A percentile compares a stretch with the other conserved stretches of the same genome.
Conservation (phyloP, 495 filamentous ascomycete species). For the Hyaloscypha hepaticicola region DNA sequence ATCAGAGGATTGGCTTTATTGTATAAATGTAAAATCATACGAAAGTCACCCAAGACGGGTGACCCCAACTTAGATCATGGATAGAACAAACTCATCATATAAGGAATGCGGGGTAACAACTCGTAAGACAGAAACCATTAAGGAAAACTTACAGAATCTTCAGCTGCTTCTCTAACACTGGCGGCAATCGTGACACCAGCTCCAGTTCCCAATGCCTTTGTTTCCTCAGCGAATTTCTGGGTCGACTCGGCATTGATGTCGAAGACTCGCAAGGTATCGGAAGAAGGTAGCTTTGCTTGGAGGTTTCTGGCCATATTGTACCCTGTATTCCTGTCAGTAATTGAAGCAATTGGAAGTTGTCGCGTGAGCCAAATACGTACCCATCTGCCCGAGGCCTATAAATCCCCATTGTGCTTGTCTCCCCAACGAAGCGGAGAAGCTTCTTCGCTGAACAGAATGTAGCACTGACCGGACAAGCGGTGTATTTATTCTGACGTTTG, state of each 20-base stretch:
- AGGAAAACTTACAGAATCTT: conserved; percentile 63
- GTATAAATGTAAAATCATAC: conserved; percentile 53
- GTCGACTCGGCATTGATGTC: conserved; percentile 69
- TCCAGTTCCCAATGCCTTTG: conserved; percentile 44
- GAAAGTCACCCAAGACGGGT: conserved; percentile 40
- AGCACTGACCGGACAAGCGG: conserved; percentile 20
- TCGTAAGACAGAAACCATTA: background rate
- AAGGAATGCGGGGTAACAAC: conserved; percentile 26
- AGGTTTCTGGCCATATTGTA: conserved; percentile 90
- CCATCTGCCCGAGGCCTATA: conserved; percentile 86
- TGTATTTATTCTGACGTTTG: conserved; percentile 27
- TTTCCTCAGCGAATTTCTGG: conserved; percentile 60
- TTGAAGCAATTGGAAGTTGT: conserved; percentile 15
- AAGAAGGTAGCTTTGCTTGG: conserved; percentile 67
- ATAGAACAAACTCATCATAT: conserved; percentile 54
- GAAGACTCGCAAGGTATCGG: conserved; percentile 66
- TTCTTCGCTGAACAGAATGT: conserved; percentile 38
- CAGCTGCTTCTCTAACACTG: conserved; percentile 60
- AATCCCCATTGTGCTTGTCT: conserved; percentile 74
- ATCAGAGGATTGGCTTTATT: conserved; percentile 68
- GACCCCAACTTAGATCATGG: conserved; percentile 61
- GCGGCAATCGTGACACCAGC: conserved; percentile 56
- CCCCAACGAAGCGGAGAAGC: conserved; percentile 55
- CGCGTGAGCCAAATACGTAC: conserved; percentile 45
- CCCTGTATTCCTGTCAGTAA: conserved; percentile 40